These are phyloP conservation scores for Bryoglossum gracile DNA, from an alignment of 495 filamentous ascomycete genomes.

Conservation along the genomic window DNA sequence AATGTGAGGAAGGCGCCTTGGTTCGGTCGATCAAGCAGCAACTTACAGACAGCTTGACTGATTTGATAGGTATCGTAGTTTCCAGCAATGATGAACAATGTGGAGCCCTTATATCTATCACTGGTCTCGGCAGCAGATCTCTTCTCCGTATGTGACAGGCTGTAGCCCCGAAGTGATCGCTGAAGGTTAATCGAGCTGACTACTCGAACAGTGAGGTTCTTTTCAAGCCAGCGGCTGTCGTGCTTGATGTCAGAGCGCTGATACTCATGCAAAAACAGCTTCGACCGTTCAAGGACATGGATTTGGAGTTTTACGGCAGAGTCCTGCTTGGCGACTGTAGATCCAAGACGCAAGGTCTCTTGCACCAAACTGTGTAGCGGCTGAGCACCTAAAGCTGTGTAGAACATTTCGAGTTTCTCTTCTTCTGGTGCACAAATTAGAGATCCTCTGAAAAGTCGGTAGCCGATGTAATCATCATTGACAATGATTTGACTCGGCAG, in stretches of 20 bases:
- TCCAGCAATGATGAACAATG: constrained; percentile 50
- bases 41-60: constrained; percentile 68
- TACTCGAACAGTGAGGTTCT: constrained; percentile 68
- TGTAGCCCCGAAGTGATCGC: constrained; percentile 60
- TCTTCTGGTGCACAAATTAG: constrained; percentile 83
- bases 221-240: constrained; percentile 83
- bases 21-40: constrained; percentile 75
- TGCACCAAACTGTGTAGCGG: constrained; percentile 52
- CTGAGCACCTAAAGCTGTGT: constrained; percentile 55
- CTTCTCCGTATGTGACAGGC: constrained; percentile 58
- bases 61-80: constrained; percentile 81
- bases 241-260: constrained; percentile 65
- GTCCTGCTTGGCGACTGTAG: constrained; percentile 39
- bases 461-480: constrained; percentile 78
- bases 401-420: constrained; percentile 78
- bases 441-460: constrained; percentile 72
- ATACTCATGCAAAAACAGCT: constrained; percentile 72
- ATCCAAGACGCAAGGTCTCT: constrained; percentile 49
- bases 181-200: constrained; percentile 69
- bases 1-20: constrained; percentile 79
- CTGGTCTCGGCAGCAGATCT: constrained; percentile 60
- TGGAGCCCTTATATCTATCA: constrained; percentile 36
- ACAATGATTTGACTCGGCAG: constrained; percentile 65
- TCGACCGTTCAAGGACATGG: constrained; percentile 74
- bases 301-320: constrained; percentile 55